These are phyloP conservation scores for Sordariomycetes sp. DNA, from an alignment of 2,329 filamentous ascomycete genomes.

Conservation along the genomic window DNA sequence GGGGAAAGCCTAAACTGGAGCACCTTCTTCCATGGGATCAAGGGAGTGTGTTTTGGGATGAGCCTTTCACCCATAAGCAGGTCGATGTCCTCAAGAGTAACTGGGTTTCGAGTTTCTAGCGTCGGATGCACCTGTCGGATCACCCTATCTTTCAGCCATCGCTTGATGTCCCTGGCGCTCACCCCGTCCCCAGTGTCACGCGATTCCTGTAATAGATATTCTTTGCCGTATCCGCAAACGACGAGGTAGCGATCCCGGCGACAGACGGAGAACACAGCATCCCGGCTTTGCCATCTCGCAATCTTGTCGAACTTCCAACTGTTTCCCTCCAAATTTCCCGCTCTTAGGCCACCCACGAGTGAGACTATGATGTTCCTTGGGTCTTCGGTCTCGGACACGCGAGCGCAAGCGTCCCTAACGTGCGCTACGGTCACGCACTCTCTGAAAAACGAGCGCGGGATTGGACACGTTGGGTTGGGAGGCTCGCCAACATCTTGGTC, in stretches of 20 bases:
- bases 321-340: not conserved
- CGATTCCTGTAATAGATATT: not conserved
- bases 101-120: not conserved
- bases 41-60: not conserved
- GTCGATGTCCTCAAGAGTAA: not conserved
- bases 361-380: not conserved
- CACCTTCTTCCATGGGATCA: not conserved
- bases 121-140: not conserved
- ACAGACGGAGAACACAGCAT: not conserved
- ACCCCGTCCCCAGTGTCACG: not conserved
- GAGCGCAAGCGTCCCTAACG: not conserved
- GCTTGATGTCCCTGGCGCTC: not conserved
- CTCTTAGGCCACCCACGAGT: not conserved
- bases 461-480: not conserved
- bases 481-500: not conserved
- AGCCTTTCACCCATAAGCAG: not conserved
- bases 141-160: not conserved
- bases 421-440: not conserved
- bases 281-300: not conserved
- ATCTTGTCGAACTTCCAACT: not conserved
- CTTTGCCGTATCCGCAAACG: not conserved
- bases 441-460: not conserved
- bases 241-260: not conserved
- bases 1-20: not conserved
- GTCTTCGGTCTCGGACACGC: not conserved